These are phyloP conservation scores for Backusella psychrophila DNA, from an alignment of 192 early-diverging fungal species.

Conservation along the genomic window DNA sequence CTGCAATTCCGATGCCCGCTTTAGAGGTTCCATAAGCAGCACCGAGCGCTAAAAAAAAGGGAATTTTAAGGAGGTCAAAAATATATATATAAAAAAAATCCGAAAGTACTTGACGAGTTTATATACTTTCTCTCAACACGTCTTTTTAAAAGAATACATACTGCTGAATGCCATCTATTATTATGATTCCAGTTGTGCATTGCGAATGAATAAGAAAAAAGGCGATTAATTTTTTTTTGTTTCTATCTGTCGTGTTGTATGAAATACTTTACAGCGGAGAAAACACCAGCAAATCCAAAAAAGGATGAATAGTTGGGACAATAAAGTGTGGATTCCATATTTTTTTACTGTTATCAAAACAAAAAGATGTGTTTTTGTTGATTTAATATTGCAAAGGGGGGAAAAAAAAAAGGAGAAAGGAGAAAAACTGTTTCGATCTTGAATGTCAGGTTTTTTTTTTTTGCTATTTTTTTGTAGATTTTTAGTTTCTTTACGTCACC, in stretches of 20 bases:
- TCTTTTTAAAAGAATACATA: conserved; percentile 11
- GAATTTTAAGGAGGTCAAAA: too few relatives aligned
- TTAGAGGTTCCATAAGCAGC: conserved; percentile 93
- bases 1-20: conserved; percentile 85
- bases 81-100: background rate
- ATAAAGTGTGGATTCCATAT: conserved; percentile 1
- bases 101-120: background rate
- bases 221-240: background rate
- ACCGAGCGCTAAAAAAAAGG: conserved; percentile 58
- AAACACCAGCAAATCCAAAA: conserved; percentile 93
- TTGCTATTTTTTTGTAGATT: too few relatives aligned
- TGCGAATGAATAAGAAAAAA: background rate
- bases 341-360: background rate
- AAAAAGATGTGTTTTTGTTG: too few relatives aligned
- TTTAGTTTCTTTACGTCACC: background rate
- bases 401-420: too few relatives aligned
- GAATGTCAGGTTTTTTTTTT: too few relatives aligned
- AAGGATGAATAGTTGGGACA: conserved; percentile 93
- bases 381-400: too few relatives aligned
- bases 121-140: background rate
- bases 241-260: background rate
- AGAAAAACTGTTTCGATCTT: too few relatives aligned
- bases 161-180: conserved; percentile 26
- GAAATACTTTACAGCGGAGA: conserved; percentile 63
- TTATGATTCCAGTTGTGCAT: too few relatives aligned